phyloP scores from a whole-genome alignment of 495 filamentous ascomycete genomes.

The Alectoria sarmentosa region DNA sequence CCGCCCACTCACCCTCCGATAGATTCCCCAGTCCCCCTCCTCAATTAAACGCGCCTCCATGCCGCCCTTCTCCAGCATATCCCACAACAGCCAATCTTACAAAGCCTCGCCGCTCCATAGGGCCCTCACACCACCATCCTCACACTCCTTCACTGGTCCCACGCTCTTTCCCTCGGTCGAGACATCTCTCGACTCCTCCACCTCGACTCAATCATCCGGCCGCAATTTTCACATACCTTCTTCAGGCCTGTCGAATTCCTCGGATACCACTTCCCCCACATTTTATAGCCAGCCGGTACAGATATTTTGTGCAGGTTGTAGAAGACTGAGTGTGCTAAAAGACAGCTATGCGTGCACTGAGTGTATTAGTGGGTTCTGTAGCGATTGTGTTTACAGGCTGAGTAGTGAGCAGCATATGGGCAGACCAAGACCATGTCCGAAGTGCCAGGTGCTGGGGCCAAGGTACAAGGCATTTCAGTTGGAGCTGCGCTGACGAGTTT shows the following conservation, averaged over 20 bases:
- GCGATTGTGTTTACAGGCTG: constrained; percentile 73
- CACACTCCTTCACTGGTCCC: constrained; percentile 54
- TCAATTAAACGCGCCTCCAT: constrained; percentile 66
- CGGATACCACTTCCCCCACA: constrained; percentile 42
- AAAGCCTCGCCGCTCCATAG: constrained; percentile 81
- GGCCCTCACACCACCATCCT: constrained; percentile 73
- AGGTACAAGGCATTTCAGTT: constrained; percentile 50
- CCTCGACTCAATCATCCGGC: constrained; percentile 34
- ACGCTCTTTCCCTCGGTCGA: constrained; percentile 86
- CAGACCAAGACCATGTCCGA: constrained; percentile 44
- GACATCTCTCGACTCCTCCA: constrained; percentile 49
- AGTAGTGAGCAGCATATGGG: constrained; percentile 45
- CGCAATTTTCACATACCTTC: constrained; percentile 60
- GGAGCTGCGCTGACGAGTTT: constrained; percentile 39
- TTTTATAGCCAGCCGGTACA: constrained; percentile 53
- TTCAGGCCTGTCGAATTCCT: constrained; percentile 41
- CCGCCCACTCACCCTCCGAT: constrained; percentile 18
- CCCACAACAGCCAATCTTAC: constrained; percentile 65
- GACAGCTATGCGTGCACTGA: constrained; percentile 89
- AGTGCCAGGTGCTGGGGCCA: constrained; percentile 43
- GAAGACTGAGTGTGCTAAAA: constrained; percentile 60
- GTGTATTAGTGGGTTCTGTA: constrained; percentile 87
- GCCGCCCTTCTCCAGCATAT: constrained; percentile 54
- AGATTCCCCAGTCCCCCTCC: constrained; percentile 63
- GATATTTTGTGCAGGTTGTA: constrained; percentile 83